Evolutionary conservation across 1,284 basidiomycete species (phyloP).

Genomic region (Puccinia coronata): DNA sequence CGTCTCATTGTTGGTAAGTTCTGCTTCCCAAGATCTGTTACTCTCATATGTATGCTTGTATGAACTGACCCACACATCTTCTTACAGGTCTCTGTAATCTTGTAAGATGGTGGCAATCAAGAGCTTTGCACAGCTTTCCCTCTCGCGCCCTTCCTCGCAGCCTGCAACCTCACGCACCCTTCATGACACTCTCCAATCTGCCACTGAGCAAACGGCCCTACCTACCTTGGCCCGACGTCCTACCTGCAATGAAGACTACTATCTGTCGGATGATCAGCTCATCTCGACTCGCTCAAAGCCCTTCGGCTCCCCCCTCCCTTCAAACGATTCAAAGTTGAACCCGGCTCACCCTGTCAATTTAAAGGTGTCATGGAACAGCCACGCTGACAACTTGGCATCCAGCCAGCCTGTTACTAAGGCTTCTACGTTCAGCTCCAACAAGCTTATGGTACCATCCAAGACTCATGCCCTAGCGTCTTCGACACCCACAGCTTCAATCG

Average conservation of each 20-base stretch:
- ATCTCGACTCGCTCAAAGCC: slow-evolving; percentile 15
- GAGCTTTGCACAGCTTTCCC: slow-evolving; percentile 34
- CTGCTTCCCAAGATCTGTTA: too few species aligned
- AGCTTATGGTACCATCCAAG: not conserved
- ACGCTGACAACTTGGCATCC: not conserved
- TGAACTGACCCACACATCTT: not conserved
- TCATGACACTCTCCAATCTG: not conserved
- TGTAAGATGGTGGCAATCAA: slow-evolving; percentile 41
- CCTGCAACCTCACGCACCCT: not conserved
- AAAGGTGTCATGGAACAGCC: not conserved
- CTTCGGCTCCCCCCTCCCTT: not conserved
- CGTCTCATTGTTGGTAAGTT: not conserved
- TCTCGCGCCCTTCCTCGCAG: slow-evolving; percentile 36
- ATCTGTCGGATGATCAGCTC: slow-evolving; percentile 41
- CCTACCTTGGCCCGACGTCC: not conserved
- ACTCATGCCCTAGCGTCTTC: slow-evolving; percentile 2
- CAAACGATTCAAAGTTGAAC: not conserved
- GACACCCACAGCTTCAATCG: not conserved
- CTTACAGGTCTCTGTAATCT: not conserved
- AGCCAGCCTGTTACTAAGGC: not conserved
- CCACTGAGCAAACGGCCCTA: not conserved
- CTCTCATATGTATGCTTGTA: too few species aligned
- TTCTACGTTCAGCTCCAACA: slow-evolving; percentile 1
- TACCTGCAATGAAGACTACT: slow-evolving; percentile 39
- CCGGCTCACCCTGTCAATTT: not conserved